Base-by-base conservation (phyloP, 441 rosid genomes). In the Corymbia citriodora region DNA sequence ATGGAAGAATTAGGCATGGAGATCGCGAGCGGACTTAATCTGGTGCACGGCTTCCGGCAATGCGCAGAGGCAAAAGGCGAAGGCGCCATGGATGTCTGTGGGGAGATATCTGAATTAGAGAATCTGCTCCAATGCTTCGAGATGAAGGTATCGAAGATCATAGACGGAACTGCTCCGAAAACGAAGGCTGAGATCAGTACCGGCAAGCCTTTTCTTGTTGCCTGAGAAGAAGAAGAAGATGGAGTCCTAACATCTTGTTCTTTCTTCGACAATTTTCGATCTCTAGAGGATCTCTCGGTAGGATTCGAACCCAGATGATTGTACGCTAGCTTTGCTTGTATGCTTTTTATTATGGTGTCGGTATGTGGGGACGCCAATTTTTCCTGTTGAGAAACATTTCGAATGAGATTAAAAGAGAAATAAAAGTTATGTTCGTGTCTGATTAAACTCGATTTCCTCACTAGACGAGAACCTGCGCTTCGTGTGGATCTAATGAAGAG, bases 41-140 rank as follows among this genome's bases (percentile, higher is more conserved):
- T 91, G 59, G 89, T 95, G 59, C 92, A 70, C 4, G 90, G 93
- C 86, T 90, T 94, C 89, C 93, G 91, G 92, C 90, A 91, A 52
- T 92, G 88, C n/a, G 11, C 14, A 27, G 87, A 14, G 4, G 68
- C 36, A 7, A 85, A 52, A 33, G 52, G 13, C 19, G 87, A 55
- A 55, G 8, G 10, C 8, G 15, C 88, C 68, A 88, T 40, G 61
- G 91, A 91, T 19, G 91, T 95, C 36, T 93, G 92, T 33, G 87
- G 63, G 40, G 96, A 96, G 91, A 94, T 97, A 91, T 92, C 94
- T 70, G 90, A 93, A 68, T 87, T 97, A 65, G 96, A 95, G 92
- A 89, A 91, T 40, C 87, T 95, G 92, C 92, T 97, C 36, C 92
- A 94, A 89, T 81, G 89, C 85, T 90, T 95, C 82, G 57, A 92